phyloP scores from a whole-genome alignment of 2,329 filamentous ascomycete genomes.

The Aspergillus japonicus region DNA sequence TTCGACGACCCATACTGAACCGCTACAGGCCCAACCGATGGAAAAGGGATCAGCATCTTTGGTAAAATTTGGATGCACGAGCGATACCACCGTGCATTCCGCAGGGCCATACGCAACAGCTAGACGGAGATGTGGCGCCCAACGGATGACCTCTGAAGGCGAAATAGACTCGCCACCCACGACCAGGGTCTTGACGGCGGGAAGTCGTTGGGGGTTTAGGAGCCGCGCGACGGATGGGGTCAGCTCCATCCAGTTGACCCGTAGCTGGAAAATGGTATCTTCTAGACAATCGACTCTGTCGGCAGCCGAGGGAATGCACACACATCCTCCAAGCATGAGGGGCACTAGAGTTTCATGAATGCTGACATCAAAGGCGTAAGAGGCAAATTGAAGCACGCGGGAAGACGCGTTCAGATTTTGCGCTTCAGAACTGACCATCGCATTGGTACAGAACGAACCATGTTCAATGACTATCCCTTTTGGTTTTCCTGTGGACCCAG shows the following conservation, averaged over 20 bases:
- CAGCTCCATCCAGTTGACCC: slow-evolving; percentile 53
- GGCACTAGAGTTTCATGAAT: slow-evolving; percentile 15
- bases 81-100: slow-evolving; percentile 8
- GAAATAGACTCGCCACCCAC: slow-evolving; percentile 25
- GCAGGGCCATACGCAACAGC: slow-evolving; percentile 13
- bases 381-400: slow-evolving; percentile 10
- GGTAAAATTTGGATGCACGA: neutral
- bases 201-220: slow-evolving; percentile 37
- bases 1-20: slow-evolving; percentile 27
- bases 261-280: slow-evolving; percentile 46
- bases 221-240: slow-evolving; percentile 54
- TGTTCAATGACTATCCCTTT: slow-evolving; percentile 8
- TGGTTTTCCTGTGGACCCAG: slow-evolving; percentile 39
- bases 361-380: slow-evolving; percentile 9
- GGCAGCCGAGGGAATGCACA: slow-evolving; percentile 14
- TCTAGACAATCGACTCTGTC: slow-evolving; percentile 40
- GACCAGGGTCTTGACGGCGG: slow-evolving; percentile 35
- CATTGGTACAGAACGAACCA: slow-evolving; percentile 11
- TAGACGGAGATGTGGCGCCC: slow-evolving; percentile 31
- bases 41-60: neutral
- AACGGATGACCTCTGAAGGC: slow-evolving; percentile 30
- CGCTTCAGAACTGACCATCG: slow-evolving; percentile 6
- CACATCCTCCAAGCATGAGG: slow-evolving; percentile 17
- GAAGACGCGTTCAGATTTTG: neutral
- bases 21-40: slow-evolving; percentile 14